These are phyloP conservation scores for sorghum (Sorghum bicolor) DNA, from an alignment of 176 grass and related monocot species.

Conservation along the genomic window Sorghum_bicolor_NCBIv3 NC_012871.2:57748001-57748500, in stretches of 20 bases:
- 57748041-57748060: conserved; percentile 23
- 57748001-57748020: conserved; percentile 91
- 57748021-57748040: conserved; percentile 70
- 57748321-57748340: conserved; percentile 41
- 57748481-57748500: conserved; percentile 19
- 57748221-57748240: conserved; percentile 24
- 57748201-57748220: conserved; percentile 47
- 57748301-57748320: conserved; percentile 87
- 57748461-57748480: conserved; percentile 55
- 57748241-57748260: conserved; percentile 18
- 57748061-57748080: not conserved
- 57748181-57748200: conserved; percentile 74
- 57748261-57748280: conserved; percentile 49
- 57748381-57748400: not conserved
- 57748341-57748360: conserved; percentile 49
- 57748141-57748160: conserved; percentile 79
- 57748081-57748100: not conserved
- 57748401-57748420: conserved; percentile 34
- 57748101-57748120: conserved; percentile 33
- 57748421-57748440: not conserved
- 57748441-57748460: conserved; percentile 25
- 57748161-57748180: conserved; percentile 70
- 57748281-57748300: conserved; percentile 75
- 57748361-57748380: conserved; percentile 1
- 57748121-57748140: conserved; percentile 50